These are phyloP conservation scores for Plenodomus biglobosus DNA, from an alignment of 2,329 filamentous ascomycete genomes.

Conservation along the genomic window DNA sequence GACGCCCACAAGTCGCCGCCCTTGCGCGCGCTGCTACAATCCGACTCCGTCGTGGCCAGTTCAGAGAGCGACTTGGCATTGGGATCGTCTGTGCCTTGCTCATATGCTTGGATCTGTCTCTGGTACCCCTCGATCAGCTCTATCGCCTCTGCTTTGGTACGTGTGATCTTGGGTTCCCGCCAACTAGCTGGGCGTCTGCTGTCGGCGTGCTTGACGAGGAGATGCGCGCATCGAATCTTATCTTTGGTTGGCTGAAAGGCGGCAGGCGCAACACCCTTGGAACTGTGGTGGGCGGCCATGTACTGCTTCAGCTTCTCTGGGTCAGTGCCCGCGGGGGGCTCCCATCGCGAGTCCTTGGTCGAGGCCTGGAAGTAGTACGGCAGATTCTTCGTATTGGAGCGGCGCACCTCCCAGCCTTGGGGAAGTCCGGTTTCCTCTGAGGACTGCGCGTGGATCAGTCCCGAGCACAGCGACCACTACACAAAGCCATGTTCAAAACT, in stretches of 20 bases:
- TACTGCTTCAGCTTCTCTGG: conserved; percentile 90
- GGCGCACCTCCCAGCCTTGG: conserved; percentile 88
- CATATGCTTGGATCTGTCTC: conserved; percentile 68
- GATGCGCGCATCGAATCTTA: conserved; percentile 90
- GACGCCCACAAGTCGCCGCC: conserved; percentile 76
- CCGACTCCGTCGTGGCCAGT: conserved; percentile 83
- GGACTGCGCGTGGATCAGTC: conserved; percentile 33
- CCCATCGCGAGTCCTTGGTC: conserved; percentile 91
- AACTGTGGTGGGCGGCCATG: conserved; percentile 86
- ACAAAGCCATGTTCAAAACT: background rate
- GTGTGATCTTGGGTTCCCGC: conserved; percentile 86
- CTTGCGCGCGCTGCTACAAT: conserved; percentile 95
- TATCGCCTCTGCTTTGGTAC: conserved; percentile 83
- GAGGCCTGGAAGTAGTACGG: conserved; percentile 96
- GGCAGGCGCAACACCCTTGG: conserved; percentile 48
- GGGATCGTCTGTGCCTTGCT: conserved; percentile 46
- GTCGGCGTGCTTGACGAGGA: conserved; percentile 89
- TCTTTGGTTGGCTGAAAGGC: conserved; percentile 53
- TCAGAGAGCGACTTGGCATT: conserved; percentile 64
- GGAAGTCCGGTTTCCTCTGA: conserved; percentile 65
- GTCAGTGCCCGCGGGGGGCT: conserved; percentile 84
- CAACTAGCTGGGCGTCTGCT: conserved; percentile 90
- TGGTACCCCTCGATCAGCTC: conserved; percentile 76
- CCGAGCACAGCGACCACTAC: conserved; percentile 4
- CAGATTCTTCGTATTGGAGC: conserved; percentile 97